phyloP scores from a whole-genome alignment of 2,329 filamentous ascomycete species.

The Achaetomium macrosporum region DNA sequence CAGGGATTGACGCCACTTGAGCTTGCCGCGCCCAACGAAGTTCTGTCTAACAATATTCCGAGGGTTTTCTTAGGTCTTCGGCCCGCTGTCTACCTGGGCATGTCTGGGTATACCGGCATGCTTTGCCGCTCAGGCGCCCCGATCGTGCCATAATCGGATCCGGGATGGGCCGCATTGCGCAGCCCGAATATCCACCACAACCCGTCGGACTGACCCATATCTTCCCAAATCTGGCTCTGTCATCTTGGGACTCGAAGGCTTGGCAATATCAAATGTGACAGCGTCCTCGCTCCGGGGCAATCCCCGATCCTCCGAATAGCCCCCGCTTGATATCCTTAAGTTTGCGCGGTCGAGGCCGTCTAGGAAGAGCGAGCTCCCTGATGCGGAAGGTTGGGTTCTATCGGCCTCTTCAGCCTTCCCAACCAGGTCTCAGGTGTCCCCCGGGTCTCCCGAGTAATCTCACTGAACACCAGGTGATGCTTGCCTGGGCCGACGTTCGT shows the following conservation, averaged over 20 bases:
- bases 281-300: background rate
- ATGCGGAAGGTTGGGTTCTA: background rate
- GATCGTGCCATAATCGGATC: background rate
- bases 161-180: constrained; percentile 11
- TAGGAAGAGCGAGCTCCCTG: background rate
- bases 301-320: background rate
- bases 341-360: background rate
- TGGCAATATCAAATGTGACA: constrained; percentile 7
- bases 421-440: background rate
- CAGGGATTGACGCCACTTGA: background rate
- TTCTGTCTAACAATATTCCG: background rate
- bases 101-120: background rate
- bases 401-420: background rate
- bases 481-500: background rate
- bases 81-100: background rate
- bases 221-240: constrained; percentile 3
- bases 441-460: background rate
- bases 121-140: background rate
- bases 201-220: background rate
- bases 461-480: background rate
- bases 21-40: background rate
- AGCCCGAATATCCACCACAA: constrained; percentile 1
- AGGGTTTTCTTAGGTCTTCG: background rate
- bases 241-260: constrained; percentile 4
- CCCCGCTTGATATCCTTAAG: background rate